Percentiles rank a stretch among this genome's conserved stretches.
phyloP scores from a whole-genome alignment of 805 yeast species.

The Ogataea methanolica region DNA sequence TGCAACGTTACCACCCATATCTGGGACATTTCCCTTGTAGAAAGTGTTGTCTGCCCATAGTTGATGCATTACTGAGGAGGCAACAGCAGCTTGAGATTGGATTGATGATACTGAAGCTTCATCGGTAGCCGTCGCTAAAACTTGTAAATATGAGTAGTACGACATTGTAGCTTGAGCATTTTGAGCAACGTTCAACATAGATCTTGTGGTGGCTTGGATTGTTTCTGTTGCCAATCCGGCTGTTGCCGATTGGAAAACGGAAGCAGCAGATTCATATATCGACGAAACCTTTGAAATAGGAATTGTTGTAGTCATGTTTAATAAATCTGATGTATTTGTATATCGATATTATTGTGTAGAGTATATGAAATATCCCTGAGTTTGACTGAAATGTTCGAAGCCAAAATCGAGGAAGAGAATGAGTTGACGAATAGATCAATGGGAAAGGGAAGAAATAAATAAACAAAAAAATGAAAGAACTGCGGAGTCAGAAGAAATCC shows the following conservation, averaged over 20 bases:
- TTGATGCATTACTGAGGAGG: constrained; percentile 16
- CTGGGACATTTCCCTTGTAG: constrained; percentile 45
- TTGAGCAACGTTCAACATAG: constrained; percentile 4
- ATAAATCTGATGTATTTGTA: too few relatives aligned
- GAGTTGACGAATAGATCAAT: too few relatives aligned
- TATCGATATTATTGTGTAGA: too few relatives aligned
- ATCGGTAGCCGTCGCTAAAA: constrained; percentile 23
- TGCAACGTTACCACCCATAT: constrained; percentile 52
- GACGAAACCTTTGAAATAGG: constrained; percentile 4
- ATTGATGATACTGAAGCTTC: constrained; percentile 6
- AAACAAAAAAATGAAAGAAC: too few relatives aligned
- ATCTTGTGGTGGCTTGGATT: constrained; percentile 1
- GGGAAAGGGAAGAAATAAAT: too few relatives aligned
- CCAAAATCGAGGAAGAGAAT: too few relatives aligned
- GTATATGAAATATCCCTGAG: too few relatives aligned
- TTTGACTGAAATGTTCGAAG: too few relatives aligned
- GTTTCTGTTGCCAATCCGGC: constrained; percentile 15
- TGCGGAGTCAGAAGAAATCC: too few relatives aligned
- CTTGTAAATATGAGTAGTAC: constrained; percentile 21
- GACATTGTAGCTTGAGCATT: constrained; percentile 25
- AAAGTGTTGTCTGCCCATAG: constrained; percentile 13
- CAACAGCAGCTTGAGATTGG: constrained; percentile 18
- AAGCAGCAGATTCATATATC: constrained; percentile 9
- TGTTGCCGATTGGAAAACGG: constrained; percentile 7
- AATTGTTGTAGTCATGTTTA: neutral